Conservation (phyloP, 2,329 filamentous ascomycete species). For the Penicillium sp. region DNA sequence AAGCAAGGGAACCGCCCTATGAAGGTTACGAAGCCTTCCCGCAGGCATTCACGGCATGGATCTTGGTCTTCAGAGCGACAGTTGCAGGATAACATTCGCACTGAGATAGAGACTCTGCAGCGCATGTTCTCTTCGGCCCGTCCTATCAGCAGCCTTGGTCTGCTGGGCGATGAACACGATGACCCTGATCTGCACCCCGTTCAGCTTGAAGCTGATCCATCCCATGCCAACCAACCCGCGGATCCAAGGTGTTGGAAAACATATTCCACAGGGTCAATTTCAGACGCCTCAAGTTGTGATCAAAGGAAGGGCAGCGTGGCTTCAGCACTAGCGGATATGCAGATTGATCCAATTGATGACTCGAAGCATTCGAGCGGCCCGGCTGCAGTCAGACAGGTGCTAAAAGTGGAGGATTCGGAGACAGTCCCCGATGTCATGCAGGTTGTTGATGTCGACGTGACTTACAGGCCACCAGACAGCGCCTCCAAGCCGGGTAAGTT, state of each 20-base stretch:
- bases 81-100: not conserved
- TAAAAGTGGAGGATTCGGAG: not conserved
- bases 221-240: too few species aligned
- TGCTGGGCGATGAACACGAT: not conserved
- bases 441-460: not conserved
- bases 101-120: not conserved
- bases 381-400: not conserved
- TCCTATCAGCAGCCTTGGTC: not conserved
- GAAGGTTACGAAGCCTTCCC: not conserved
- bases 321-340: not conserved
- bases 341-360: not conserved
- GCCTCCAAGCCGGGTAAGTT: not conserved
- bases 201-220: not conserved
- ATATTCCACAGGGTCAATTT: not conserved
- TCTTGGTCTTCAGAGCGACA: not conserved
- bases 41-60: not conserved
- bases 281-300: not conserved
- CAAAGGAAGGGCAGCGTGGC: not conserved
- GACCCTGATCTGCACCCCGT: not conserved
- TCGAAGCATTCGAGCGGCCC: not conserved
- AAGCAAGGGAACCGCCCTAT: not conserved
- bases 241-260: not conserved
- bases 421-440: not conserved
- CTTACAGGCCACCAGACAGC: not conserved
- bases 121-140: not conserved